Base-by-base conservation (phyloP, 768 basidiomycete genomes). In the Boletales sp. region DNA sequence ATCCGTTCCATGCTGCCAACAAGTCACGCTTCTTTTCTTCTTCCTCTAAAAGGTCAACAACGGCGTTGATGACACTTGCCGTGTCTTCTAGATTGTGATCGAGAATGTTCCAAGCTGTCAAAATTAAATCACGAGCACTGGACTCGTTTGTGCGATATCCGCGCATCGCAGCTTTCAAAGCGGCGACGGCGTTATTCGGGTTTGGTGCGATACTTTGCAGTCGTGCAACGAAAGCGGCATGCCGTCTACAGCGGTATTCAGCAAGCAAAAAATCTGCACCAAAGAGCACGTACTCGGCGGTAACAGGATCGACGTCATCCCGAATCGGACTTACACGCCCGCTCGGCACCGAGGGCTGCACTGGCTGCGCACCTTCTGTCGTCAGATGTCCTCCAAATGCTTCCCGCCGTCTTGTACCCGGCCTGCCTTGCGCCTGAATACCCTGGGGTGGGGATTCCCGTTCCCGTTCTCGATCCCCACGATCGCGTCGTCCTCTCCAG, bases 61-160 rank as follows among this genome's bases (percentile, higher is more conserved):
- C 73, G 2, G 79, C 72, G 51, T 84, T 87, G 39, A 92, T 73
- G 32, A 90, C 78, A 53, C 86, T 82, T 0, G 84, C 84, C 0
- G 90, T 88, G 30, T 82, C 76, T 45, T 96, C 92, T 18, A 87
- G 65, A 53, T 83, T 72, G 14, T 74, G 67, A 48, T 86, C 83
- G 11, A 88, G 69, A 33, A 87, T 76, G 62, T 84, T 89, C 84
- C 85, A 95, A n/a, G 94, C 74, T 0, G 90, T 94, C 36, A 85
- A 84, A 44, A 97, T 85, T 54, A 97, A 75, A 66, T 95, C 95
- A 4, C 83, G 76, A 3, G 93, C 88, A 36, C 79, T 82, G 9
- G 83, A 81, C 64, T 99, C 94, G 37, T 83, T 83, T 2, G 76
- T 66, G 21, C 81, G 79, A 70, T 87, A 99, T 28, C 87, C 82